Conservation (phyloP, 345 rosid genomes). For the Bruguiera sexangula region DNA sequence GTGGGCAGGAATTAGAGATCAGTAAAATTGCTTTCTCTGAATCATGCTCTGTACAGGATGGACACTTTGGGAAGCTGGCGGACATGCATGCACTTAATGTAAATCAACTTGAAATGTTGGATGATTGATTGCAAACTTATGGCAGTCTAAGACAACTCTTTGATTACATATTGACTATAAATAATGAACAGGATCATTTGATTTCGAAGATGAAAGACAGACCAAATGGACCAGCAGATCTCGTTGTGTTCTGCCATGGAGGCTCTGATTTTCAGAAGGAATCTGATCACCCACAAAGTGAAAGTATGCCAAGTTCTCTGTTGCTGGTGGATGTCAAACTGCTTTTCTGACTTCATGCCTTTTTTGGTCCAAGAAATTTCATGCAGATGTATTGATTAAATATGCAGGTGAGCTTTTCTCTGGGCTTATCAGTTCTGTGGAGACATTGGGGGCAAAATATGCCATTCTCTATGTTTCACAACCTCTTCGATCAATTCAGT, state of each 20-base stretch:
- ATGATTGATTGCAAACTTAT: not conserved
- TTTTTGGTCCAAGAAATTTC: conserved; percentile 7
- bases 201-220: conserved; percentile 58
- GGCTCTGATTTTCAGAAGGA: conserved; percentile 35
- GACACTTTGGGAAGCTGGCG: conserved; percentile 54
- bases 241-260: conserved; percentile 68
- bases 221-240: conserved; percentile 55
- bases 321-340: conserved; percentile 1
- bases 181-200: conserved; percentile 58
- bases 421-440: conserved; percentile 66
- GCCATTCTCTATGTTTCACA: conserved; percentile 76
- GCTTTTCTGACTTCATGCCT: conserved; percentile 7
- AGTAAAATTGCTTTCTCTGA: conserved; percentile 69
- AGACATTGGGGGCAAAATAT: conserved; percentile 60
- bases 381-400: conserved; percentile 4
- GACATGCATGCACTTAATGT: conserved; percentile 62
- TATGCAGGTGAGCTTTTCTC: conserved; percentile 62
- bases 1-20: conserved; percentile 47
- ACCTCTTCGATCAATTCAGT: conserved; percentile 49
- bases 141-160: not conserved
- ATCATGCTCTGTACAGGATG: conserved; percentile 63
- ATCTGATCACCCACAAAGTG: conserved; percentile 43
- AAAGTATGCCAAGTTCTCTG: conserved; percentile 44
- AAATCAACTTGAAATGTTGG: conserved; percentile 20
- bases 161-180: conserved; percentile 9